Percentiles rank a stretch among this genome's conserved stretches.
phyloP scores from a whole-genome alignment of 176 grass and related monocot genomes.

The Bolboschoenus planiculmis region DNA sequence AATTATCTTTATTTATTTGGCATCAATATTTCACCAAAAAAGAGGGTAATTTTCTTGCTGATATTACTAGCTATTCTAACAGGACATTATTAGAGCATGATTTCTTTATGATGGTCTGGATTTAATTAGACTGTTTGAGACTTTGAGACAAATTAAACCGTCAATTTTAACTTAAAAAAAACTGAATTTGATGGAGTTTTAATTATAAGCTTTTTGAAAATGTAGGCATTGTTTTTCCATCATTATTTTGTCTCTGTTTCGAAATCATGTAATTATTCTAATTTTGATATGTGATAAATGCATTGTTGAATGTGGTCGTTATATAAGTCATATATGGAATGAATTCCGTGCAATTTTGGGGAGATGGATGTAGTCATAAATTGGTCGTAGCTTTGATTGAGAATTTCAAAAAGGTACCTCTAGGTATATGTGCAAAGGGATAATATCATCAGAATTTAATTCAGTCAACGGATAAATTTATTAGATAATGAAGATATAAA shows the following conservation, averaged over 20 bases:
- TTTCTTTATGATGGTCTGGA: not conserved
- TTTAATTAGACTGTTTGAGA: not conserved
- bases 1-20: too few species aligned
- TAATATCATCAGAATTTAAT: not conserved
- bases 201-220: not conserved
- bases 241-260: too few species aligned
- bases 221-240: too few species aligned
- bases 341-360: not conserved
- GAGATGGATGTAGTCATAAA: not conserved
- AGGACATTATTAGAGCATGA: not conserved
- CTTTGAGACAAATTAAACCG: not conserved
- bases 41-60: not conserved
- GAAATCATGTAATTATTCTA: too few species aligned
- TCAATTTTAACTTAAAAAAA: not conserved
- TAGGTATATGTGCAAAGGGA: not conserved
- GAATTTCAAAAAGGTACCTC: not conserved
- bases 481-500: not conserved
- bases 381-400: not conserved
- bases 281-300: too few species aligned
- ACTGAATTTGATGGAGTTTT: not conserved
- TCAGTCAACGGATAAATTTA: not conserved
- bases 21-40: too few species aligned
- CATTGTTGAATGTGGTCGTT: too few species aligned
- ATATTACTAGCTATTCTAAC: not conserved
- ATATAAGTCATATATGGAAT: too few species aligned